Evolutionary conservation across 345 rosid species (phyloP), one percentile per base, ranked within the genome.

Genomic region (Citrus maxima): DNA sequence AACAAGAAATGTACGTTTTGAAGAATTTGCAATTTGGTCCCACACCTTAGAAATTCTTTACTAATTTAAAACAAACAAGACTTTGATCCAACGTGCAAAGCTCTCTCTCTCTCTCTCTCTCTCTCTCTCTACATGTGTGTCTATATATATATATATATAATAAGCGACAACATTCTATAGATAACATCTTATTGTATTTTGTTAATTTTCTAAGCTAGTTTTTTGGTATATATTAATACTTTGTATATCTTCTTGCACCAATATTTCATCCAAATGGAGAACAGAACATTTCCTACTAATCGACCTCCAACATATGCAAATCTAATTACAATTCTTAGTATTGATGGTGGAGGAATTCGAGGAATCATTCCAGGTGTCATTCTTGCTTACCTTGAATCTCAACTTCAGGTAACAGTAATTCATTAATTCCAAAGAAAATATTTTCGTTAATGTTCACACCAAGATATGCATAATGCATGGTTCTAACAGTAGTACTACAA

Each of bases 301-400:
- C 84, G 63, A 49, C 88, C 92, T 22, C 92, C 96, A 7, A 58
- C 71, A 14, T 78, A 40, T 49, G 98, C 96, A 24, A 76, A 84
- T 2, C 93, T 90, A 12, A 79, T 89, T 22, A 89, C 98, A 9
- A 60, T 92, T 65, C 90, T 93, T 18, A 90, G 98, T 70, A 76
- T 93, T 27, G 98, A 93, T 61, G 98, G 96, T 8, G 98, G 98
- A 30, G 96, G 93, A 32, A 75, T 93, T 35, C 64, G 90, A 80
- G 96, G 95, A 75, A 85, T 89, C 78, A 89, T 93, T 63, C 84
- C 95, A 2, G 93, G 89, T 27, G 93, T 89, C 8, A 77, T 92
- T 70, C 92, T 93, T 35, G 84, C 80, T 55, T 82, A 73, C 73
- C 95, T 93, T n/a, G 95, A 93, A 79, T 87, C 91, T 61, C 84